Base-by-base conservation (phyloP, 768 basidiomycete genomes). In the Boletus subcaerulescens region DNA sequence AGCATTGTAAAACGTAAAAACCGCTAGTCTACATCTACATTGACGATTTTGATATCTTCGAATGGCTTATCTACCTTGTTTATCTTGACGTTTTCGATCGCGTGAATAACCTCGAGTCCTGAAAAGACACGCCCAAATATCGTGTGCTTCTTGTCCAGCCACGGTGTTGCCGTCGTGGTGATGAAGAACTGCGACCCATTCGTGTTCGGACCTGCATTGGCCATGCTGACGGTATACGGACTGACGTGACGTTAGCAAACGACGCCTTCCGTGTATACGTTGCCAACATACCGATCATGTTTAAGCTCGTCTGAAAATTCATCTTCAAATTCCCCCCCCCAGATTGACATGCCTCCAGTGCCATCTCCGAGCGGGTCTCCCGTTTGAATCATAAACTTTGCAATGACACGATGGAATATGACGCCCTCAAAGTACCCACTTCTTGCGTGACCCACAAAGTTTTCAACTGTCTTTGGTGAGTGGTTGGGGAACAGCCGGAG, bases 151-250 rank as follows among this genome's bases (percentile, higher is more conserved):
- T 83, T 87, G 72, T 97, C 93, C 58, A 96, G 74, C 93, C 93
- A 96, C 8, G 93, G 91, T 9, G 91, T 92, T 8, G 94, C 88
- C 3, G 87, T 94, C 5, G 94, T 97, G 9, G 95, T 98, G 68
- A 98, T 93, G 76, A 98, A 99, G 78, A 98, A 99, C 67, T 99
- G 96, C 2, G 91, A 94, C 0, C 94, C 96, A 67, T 98, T 98
- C 35, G 95, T 97, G 43, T 73, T 75, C 8, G 91, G 86, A 5
- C 94, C 95, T 6, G 90, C 91, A 64, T 95, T 94, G 9, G 93
- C 93, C 94, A 97, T 96, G 65, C 91, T 93, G 52, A 98, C 79
- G 4, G 91, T 96, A 67, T 98, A 98, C 0, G 97, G 96, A 51
- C 92, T 93, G 20, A 58, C 12, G 41, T 12, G 22, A 20, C 36